Base-by-base conservation (phyloP, 108 stramenopile genomes). In the Discostella pseudostelligera region DNA sequence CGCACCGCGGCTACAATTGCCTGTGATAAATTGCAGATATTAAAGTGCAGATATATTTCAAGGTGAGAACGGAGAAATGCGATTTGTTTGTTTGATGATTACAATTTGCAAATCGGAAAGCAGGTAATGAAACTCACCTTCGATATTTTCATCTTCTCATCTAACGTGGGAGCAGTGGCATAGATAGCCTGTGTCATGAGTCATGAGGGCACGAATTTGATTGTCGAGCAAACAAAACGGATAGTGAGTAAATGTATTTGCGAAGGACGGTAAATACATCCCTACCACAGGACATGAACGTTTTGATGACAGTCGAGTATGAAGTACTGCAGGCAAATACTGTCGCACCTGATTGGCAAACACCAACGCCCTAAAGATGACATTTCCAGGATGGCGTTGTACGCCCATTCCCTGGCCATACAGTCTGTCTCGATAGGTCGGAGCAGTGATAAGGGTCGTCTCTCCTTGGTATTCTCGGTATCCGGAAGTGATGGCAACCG, bases 321-420 rank as follows among this genome's bases (percentile, higher is more conserved):
- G 12, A 7, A 46, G 21, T 5, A 17, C 12, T 20, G 7, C 8
- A n/a, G 20, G 24, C 49, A 5, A 22, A 24, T 8, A 49, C 8
- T 9, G 12, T 36, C 67, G 36, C 48, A 69, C 67, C 53, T 70
- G 61, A 35, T 61, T 70, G 19, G 43, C 50, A 14, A 28, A 2
- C 1, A 61, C 59, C 1, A 70, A 43, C 29, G 44, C 45, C 21
- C 69, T 50, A 46, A 53, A 70, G 3, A 53, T 70, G 13, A 61
- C 53, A 50, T 70, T 70, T 29, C 69, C 69, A n/a, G 60, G 69
- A 25, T 45, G 50, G n/a, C 69, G 59, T 44, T 61, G 69, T 8
- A 61, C 17, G 35, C 54, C 73, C 25, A 62, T 53, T 13, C 75
- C 75, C 12, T 56, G 49, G 44, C 75, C 67, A 35, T 51, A 54